Evolutionary conservation across 2,329 filamentous ascomycete genomes (phyloP), one percentile per base, ranked within the genome.

Genomic region (Diaporthe ilicicola): DNA sequence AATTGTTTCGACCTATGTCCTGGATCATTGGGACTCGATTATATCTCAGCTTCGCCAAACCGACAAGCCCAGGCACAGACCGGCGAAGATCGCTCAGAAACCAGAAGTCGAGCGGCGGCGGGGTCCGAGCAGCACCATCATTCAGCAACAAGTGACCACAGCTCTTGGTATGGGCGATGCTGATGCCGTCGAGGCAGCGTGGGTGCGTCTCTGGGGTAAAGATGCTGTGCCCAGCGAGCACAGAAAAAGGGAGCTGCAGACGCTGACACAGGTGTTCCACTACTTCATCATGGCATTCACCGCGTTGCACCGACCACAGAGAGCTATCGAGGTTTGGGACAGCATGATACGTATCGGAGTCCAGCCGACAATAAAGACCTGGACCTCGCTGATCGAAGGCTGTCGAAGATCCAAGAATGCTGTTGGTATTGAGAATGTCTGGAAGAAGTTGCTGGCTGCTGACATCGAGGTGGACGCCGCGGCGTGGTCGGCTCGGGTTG

Each of bases 331-430:
- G 3, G 77, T 81, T 4, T 79, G 86, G 75, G 80, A 82, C 39
- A 69, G 82, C 53, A 88, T 88, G 84, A 74, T 77, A 39, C 74
- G 76, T 48, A 73, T 87, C 65, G 88, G 87, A 1, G 77, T 92
- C 37, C 79, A 82, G 69, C 91, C 93, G 17, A 90, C 86, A 8
- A 76, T 91, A 68, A 86, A 83, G 74, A 92, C 93, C 0, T 96
- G 92, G 88, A 92, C 90, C 48, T 83, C 88, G 53, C 92, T 96
- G 87, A 88, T 96, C 74, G 85, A 89, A 69, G 93, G 93, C 1
- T 94, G 91, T 80, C 88, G 87, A 76, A 85, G 84, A 62, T 85
- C 88, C 62, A 84, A 85, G 67, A 90, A 94, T 75, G 74, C 84
- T 0, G 78, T 83, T n/a, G 89, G 86, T 27, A 83, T 95, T 72